These are phyloP conservation scores for Ganoderma leucocontextum DNA, from an alignment of 1,284 basidiomycete species.

Conservation along the genomic window DNA sequence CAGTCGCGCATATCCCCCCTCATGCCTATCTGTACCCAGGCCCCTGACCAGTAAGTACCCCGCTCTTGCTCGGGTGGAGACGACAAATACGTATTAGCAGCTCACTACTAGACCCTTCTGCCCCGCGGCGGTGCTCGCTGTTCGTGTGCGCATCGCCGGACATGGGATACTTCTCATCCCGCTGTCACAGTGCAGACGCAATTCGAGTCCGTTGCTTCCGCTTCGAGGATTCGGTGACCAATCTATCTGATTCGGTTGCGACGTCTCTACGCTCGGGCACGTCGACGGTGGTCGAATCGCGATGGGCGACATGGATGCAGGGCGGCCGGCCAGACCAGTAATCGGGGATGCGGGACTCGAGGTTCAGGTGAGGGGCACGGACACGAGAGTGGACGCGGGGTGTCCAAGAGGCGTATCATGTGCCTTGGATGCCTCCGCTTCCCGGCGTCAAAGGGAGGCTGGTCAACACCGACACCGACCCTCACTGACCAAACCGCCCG, in stretches of 20 bases:
- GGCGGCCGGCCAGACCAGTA: too few species aligned
- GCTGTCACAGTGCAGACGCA: conserved; percentile 12
- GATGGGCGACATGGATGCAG: neutral
- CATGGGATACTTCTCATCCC: conserved; percentile 11
- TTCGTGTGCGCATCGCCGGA: conserved; percentile 8
- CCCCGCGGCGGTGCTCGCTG: conserved; percentile 8
- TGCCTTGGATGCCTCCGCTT: conserved; percentile 10
- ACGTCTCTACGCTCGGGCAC: neutral
- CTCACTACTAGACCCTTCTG: too few species aligned
- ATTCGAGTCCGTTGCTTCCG: conserved; percentile 9
- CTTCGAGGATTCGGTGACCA: conserved; percentile 3
- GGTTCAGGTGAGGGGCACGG: neutral
- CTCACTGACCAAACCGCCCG: neutral
- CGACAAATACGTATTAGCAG: neutral
- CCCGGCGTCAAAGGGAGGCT: neutral
- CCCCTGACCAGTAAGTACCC: neutral
- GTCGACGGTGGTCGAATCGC: neutral
- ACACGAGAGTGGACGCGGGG: neutral
- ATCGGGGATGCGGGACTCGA: neutral
- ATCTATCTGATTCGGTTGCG: conserved; percentile 19
- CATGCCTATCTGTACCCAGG: neutral
- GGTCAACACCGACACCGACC: neutral
- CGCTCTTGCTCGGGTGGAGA: neutral
- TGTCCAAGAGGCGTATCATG: conserved; percentile 4
- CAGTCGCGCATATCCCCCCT: neutral